A percentile compares a stretch with the other conserved stretches of the same genome.
phyloP scores from a whole-genome alignment of 208 protist species.

The Leishmania guyanensis region DNA sequence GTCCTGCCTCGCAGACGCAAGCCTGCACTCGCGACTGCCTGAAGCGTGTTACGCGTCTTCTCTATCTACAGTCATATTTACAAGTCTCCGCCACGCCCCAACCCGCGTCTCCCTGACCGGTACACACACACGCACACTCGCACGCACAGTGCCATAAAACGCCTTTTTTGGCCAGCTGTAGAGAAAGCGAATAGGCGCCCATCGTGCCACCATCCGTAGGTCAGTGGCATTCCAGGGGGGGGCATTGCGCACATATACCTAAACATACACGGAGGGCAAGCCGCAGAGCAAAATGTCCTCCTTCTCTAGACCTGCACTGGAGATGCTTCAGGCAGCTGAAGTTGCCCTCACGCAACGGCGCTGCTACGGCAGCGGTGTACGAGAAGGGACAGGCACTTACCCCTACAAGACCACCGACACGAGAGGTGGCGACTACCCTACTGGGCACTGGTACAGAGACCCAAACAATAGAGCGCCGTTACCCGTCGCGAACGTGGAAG shows the following conservation, averaged over 20 bases:
- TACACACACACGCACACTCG: background rate
- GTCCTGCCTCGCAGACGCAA: background rate
- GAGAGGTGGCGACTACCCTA: background rate
- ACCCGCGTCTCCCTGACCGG: background rate
- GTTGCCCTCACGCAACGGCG: conserved; percentile 47
- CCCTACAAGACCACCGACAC: background rate
- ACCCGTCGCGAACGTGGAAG: conserved; percentile 14
- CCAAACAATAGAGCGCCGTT: background rate
- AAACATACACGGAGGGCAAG: background rate
- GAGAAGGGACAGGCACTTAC: background rate
- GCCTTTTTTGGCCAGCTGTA: background rate
- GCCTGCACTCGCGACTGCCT: background rate
- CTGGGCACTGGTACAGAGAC: background rate
- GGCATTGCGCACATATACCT: background rate
- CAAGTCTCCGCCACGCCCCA: background rate
- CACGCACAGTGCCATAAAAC: too few species aligned
- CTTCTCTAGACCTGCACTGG: conserved; percentile 62
- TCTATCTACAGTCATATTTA: conserved; percentile 3
- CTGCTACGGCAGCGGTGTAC: background rate
- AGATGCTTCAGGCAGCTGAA: conserved; percentile 69
- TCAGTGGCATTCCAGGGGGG: background rate
- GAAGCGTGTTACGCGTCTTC: background rate
- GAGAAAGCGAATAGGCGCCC: background rate
- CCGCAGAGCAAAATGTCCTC: conserved; percentile 43
- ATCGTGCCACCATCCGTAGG: background rate